Conservation (phyloP, 1,284 basidiomycete genomes). For the Tilletia setariae region DNA sequence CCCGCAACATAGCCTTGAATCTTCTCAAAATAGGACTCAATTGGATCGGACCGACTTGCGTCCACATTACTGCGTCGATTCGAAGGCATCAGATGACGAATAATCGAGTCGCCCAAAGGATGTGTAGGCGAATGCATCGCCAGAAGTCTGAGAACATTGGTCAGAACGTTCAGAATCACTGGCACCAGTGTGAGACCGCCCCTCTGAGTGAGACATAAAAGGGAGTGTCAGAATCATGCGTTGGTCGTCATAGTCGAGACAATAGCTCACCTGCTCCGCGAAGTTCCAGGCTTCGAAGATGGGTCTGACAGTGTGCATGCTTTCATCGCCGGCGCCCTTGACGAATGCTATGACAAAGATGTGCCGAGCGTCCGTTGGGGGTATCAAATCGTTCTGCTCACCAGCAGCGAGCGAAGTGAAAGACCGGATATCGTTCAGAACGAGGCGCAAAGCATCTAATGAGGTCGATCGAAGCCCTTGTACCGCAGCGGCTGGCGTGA, state of each 20-base stretch:
- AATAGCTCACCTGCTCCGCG: slow-evolving; percentile 18
- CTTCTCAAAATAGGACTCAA: slow-evolving; percentile 26
- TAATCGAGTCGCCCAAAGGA: slow-evolving; percentile 35
- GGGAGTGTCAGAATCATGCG: not conserved
- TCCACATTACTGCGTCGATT: slow-evolving; percentile 16
- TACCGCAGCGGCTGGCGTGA: not conserved
- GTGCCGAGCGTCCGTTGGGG: slow-evolving; percentile 21
- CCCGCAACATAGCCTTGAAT: slow-evolving; percentile 37
- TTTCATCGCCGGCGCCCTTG: slow-evolving; percentile 5
- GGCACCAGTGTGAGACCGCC: slow-evolving; percentile 29
- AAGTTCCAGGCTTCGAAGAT: slow-evolving; percentile 30
- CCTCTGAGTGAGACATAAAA: not conserved
- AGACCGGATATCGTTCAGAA: slow-evolving; percentile 18
- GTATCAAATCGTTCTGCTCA: slow-evolving; percentile 18
- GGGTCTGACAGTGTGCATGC: not conserved
- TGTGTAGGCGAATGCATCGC: slow-evolving; percentile 45
- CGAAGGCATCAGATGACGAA: slow-evolving; percentile 33
- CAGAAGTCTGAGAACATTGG: slow-evolving; percentile 42
- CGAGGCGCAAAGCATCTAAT: slow-evolving; percentile 19
- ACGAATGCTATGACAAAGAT: slow-evolving; percentile 16
- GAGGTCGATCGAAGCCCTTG: slow-evolving; percentile 20
- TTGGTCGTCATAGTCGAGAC: no score
- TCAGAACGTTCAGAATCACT: slow-evolving; percentile 39
- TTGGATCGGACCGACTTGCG: not conserved
- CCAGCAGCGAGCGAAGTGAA: slow-evolving; percentile 12